These are phyloP conservation scores for Candida patagonica DNA, from an alignment of 805 yeast genomes.

Conservation along the genomic window DNA sequence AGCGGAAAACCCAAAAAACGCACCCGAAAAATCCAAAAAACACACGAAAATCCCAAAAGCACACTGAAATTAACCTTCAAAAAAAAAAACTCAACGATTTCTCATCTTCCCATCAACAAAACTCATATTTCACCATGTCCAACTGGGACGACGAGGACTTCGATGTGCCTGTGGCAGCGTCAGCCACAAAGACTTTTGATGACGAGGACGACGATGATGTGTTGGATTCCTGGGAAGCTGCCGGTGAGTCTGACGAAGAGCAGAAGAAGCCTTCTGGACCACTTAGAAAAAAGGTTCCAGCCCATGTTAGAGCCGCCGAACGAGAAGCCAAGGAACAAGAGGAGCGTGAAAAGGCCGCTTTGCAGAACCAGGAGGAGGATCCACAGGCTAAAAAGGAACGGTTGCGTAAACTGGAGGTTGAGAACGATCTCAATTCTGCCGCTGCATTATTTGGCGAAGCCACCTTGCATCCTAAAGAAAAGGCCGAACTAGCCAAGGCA, in stretches of 20 bases:
- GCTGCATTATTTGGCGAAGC: constrained; percentile 79
- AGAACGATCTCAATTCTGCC: constrained; percentile 84
- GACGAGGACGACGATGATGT: constrained; percentile 69
- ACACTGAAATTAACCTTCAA: too few relatives aligned
- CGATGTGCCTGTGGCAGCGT: constrained; percentile 54
- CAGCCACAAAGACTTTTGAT: constrained; percentile 50
- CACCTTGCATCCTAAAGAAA: constrained; percentile 31
- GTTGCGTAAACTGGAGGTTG: constrained; percentile 69
- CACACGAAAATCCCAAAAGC: too few relatives aligned
- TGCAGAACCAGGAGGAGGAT: constrained; percentile 44
- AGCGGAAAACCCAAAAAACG: too few relatives aligned
- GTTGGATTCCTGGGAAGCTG: constrained; percentile 85
- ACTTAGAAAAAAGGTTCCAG: constrained; percentile 38
- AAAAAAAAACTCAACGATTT: too few relatives aligned
- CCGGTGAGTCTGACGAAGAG: constrained; percentile 56
- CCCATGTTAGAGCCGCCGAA: constrained; percentile 32
- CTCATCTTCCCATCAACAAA: too few relatives aligned
- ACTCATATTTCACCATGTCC: constrained; percentile 2
- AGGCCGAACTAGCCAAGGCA: constrained; percentile 32
- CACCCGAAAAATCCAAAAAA: too few relatives aligned
- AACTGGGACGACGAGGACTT: constrained; percentile 76
- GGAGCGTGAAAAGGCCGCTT: constrained; percentile 38
- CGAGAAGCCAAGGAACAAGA: constrained; percentile 37
- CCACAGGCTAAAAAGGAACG: constrained; percentile 65
- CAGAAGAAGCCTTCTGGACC: constrained; percentile 35